Conservation (phyloP, 2,329 filamentous ascomycete species). For the Didymellaceae sp. region DNA sequence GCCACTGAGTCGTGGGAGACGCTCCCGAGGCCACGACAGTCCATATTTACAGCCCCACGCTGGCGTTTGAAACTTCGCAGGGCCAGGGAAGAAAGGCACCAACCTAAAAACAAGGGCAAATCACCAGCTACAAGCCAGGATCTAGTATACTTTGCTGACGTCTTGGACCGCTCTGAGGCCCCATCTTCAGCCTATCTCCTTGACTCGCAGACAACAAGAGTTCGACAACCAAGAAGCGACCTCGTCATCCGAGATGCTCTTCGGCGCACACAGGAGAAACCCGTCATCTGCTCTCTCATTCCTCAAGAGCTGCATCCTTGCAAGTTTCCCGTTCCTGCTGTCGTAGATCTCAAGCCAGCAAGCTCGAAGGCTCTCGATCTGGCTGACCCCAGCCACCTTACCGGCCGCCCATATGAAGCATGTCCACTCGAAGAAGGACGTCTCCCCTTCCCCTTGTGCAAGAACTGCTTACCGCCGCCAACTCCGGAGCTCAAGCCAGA, state of each 20-base stretch:
- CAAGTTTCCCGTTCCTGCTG: background rate
- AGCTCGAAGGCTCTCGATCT: background rate
- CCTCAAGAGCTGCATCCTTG: background rate
- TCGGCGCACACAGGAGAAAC: background rate
- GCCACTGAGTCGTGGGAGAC: background rate
- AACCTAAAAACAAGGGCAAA: background rate
- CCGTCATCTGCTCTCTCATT: background rate
- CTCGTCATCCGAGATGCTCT: background rate
- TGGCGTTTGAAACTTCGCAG: background rate
- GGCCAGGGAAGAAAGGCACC: background rate
- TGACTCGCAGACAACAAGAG: too few relatives aligned
- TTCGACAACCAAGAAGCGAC: background rate
- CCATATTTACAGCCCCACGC: background rate
- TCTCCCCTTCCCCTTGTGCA: background rate
- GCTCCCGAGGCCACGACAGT: background rate
- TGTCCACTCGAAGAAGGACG: constrained; percentile 1
- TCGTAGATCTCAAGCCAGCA: background rate
- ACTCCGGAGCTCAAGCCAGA: constrained; percentile 2
- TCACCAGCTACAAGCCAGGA: background rate
- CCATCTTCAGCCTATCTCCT: too few relatives aligned
- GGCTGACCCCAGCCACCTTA: background rate
- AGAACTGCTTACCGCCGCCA: background rate
- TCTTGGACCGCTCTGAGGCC: background rate
- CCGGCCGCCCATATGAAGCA: background rate
- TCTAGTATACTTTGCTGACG: background rate